A percentile compares a stretch with the other conserved stretches of the same genome.
Evolutionary conservation across 2,329 filamentous ascomycete species (phyloP).

Genomic region (Penicillium sp.): DNA sequence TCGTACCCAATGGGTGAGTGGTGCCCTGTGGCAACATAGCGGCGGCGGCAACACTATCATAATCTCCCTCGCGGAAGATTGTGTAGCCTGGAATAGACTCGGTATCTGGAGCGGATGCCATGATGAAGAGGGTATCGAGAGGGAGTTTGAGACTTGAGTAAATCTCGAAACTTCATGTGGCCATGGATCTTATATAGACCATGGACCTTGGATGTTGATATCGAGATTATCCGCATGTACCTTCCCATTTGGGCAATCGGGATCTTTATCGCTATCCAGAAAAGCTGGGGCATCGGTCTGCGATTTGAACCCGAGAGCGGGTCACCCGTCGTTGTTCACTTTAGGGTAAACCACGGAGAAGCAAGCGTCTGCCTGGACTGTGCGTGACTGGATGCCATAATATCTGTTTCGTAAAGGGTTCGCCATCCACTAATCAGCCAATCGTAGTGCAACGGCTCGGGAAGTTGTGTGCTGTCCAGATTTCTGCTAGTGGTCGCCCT

Average conservation of each 20-base stretch:
- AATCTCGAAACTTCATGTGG: background rate
- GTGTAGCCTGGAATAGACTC: conserved; percentile 30
- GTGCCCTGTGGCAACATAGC: conserved; percentile 24
- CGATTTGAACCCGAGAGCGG: conserved; percentile 18
- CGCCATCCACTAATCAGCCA: conserved; percentile 11
- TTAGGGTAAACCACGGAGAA: conserved; percentile 22
- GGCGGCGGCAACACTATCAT: conserved; percentile 28
- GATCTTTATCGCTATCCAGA: conserved; percentile 5
- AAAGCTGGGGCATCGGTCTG: conserved; percentile 5
- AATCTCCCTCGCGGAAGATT: conserved; percentile 30
- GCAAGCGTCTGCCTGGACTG: background rate
- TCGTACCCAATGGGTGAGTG: conserved; percentile 26
- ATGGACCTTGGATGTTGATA: conserved; percentile 11
- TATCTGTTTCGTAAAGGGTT: conserved; percentile 21
- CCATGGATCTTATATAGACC: conserved; percentile 18
- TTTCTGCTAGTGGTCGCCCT: background rate
- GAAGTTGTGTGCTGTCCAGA: background rate
- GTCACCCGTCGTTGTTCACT: conserved; percentile 12
- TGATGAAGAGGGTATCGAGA: conserved; percentile 13
- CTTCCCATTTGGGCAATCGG: conserved; percentile 25
- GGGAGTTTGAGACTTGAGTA: conserved; percentile 14
- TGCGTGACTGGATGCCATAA: conserved; percentile 8
- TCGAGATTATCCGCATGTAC: conserved; percentile 25
- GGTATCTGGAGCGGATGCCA: conserved; percentile 29
- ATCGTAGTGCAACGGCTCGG: conserved; percentile 6